Evolutionary conservation across 495 filamentous ascomycete genomes (phyloP), one percentile per base, ranked within the genome.

Genomic region (Aspergillus mulundensis): DNA sequence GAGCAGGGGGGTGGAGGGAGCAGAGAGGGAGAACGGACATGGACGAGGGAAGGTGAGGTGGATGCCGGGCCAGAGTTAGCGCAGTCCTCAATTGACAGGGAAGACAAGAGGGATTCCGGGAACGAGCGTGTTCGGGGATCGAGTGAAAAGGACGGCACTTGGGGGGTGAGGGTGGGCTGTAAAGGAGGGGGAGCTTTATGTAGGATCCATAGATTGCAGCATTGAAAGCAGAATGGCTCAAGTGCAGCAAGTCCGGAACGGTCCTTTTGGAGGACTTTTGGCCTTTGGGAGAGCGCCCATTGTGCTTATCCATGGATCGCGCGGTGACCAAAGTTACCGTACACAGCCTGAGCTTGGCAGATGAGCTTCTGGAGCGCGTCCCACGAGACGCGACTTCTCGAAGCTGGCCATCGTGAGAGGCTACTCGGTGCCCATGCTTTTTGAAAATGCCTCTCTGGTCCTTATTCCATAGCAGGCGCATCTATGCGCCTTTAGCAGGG

Each of bases 101-200:
- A 69, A 66, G 64, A n/a, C 25, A 28, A 8, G 4, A 8, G 8
- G 25, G 25, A 8, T 8, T 4, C 4, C 58, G 62, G 65, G 59
- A 66, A 62, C 60, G 59, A 67, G 64, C 61, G 58, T 57, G 55
- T 45, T 53, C 47, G 43, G 56, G 56, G 53, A 44, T 62, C 57
- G 54, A 61, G 49, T 57, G 34, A n/a, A n/a, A n/a, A n/a, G n/a
- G n/a, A n/a, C n/a, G n/a, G n/a, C n/a, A n/a, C n/a, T 38, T n/a
- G 44, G 41, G 39, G 24, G 42, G 44, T 50, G 47, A 36, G n/a
- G 45, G 25, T 36, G 32, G 32, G 32, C 32, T 14, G 32, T 36
- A 36, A 7, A 7, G 32, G 32, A 36, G 6, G 11, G 32, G 32
- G 5, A 36, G 28, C 28, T 5, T 30, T 10, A 30, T 30, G 11